Conservation (phyloP, 768 basidiomycete genomes). For the Macrolepiota dolichaula region DNA sequence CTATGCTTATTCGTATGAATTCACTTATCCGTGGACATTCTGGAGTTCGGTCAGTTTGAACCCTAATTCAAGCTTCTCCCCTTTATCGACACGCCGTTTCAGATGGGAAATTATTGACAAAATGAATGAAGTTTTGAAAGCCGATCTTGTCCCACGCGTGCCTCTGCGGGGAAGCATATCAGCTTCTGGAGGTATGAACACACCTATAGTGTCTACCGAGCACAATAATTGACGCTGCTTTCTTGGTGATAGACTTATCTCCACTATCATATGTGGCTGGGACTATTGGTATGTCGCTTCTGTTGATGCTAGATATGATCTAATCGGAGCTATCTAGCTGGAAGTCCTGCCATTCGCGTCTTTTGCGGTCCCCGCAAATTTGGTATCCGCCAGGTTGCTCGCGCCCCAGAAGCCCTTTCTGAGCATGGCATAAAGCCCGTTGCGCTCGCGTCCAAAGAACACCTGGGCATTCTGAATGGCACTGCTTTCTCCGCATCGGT, state of each 20-base stretch:
- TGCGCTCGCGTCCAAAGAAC: conserved; percentile 61
- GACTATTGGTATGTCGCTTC: conserved; percentile 40
- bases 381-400: conserved; percentile 45
- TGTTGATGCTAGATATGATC: background rate
- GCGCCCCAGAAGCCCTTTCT: conserved; percentile 49
- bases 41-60: conserved; percentile 50
- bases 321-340: conserved; percentile 20
- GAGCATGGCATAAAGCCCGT: conserved; percentile 56
- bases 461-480: conserved; percentile 70
- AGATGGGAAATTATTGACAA: conserved; percentile 73
- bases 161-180: conserved; percentile 78
- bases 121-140: conserved; percentile 58
- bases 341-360: conserved; percentile 64
- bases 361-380: conserved; percentile 52
- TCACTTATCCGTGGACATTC: conserved; percentile 81
- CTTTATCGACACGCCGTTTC: background rate
- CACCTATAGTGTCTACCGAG: conserved; percentile 1
- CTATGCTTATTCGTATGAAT: conserved; percentile 78
- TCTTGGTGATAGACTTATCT: conserved; percentile 36
- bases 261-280: conserved; percentile 66
- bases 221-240: conserved; percentile 1
- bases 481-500: conserved; percentile 75
- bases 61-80: background rate
- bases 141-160: conserved; percentile 71
- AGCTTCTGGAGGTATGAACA: conserved; percentile 62